A percentile compares a stretch with the other conserved stretches of the same genome.
Conservation (phyloP, 768 basidiomycete species). For the Suillus lakei region DNA sequence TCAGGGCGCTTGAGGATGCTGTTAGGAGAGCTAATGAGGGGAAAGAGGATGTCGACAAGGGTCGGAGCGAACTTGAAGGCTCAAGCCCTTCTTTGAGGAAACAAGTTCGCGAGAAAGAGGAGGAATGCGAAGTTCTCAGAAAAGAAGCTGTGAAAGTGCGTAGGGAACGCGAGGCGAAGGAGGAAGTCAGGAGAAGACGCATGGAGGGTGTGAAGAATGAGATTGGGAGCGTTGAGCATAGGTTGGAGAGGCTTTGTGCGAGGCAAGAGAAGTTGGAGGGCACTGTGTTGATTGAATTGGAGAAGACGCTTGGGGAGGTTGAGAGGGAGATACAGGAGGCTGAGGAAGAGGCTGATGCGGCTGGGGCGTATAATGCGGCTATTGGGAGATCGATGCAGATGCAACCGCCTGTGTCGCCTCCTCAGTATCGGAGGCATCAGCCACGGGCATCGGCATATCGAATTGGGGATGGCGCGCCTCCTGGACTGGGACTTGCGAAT, state of each 20-base stretch:
- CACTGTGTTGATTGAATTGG: conserved; percentile 64
- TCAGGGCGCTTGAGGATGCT: conserved; percentile 86
- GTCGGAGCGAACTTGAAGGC: conserved; percentile 42
- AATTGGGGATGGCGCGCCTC: conserved; percentile 18
- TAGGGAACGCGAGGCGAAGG: conserved; percentile 50
- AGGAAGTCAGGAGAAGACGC: conserved; percentile 56
- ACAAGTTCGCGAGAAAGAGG: conserved; percentile 49
- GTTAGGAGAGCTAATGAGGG: conserved; percentile 75
- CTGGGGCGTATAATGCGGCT: conserved; percentile 26
- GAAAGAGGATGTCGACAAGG: conserved; percentile 49
- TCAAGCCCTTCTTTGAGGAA: conserved; percentile 44
- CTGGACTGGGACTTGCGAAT: conserved; percentile 21
- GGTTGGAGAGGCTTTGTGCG: conserved; percentile 67
- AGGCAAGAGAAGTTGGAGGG: conserved; percentile 72
- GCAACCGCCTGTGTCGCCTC: conserved; percentile 26
- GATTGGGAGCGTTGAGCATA: conserved; percentile 55
- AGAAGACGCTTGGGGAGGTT: conserved; percentile 64
- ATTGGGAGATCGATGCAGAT: conserved; percentile 27
- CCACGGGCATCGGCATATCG: conserved; percentile 30
- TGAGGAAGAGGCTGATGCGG: conserved; percentile 18
- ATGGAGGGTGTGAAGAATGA: conserved; percentile 64
- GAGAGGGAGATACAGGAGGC: conserved; percentile 54
- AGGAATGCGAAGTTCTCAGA: conserved; percentile 44
- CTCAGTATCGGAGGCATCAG: conserved; percentile 32
- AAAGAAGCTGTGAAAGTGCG: conserved; percentile 51